Evolutionary conservation across 2,329 filamentous ascomycete genomes (phyloP).

Genomic region (Cyphellophora europaea): DNA sequence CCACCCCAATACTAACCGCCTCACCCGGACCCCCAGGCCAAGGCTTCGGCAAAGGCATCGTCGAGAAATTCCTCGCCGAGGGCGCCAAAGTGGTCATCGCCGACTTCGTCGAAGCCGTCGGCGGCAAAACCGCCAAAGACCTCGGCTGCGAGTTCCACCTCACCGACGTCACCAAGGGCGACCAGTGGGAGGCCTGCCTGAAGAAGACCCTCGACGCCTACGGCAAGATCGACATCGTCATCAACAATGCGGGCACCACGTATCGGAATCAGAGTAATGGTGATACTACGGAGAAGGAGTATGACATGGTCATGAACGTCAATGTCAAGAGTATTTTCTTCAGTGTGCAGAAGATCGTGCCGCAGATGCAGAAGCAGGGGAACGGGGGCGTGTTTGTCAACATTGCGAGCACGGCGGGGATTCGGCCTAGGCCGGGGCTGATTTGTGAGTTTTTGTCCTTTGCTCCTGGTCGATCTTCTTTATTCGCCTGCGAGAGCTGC

Average conservation of each 20-base stretch:
- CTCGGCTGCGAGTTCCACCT: neutral
- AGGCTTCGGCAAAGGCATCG: conserved; percentile 33
- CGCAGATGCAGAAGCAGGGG: conserved; percentile 28
- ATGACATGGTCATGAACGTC: conserved; percentile 34
- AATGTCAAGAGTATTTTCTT: conserved; percentile 35
- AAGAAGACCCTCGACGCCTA: conserved; percentile 13
- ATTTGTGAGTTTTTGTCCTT: too few species aligned
- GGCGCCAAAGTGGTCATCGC: conserved; percentile 32
- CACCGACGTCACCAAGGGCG: conserved; percentile 10
- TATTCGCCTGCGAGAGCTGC: too few species aligned
- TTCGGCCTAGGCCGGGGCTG: conserved; percentile 31
- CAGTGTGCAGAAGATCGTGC: conserved; percentile 26
- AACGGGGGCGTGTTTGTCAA: conserved; percentile 35
- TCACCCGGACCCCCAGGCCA: conserved; percentile 32
- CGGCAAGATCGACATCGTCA: conserved; percentile 16
- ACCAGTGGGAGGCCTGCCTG: conserved; percentile 17
- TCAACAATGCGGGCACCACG: conserved; percentile 18
- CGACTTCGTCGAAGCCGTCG: conserved; percentile 23
- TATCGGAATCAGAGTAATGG: conserved; percentile 26
- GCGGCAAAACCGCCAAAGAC: conserved; percentile 7
- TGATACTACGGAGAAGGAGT: conserved; percentile 31
- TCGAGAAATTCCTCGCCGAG: conserved; percentile 29
- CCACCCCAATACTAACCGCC: conserved; percentile 11
- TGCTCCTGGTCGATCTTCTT: too few species aligned
- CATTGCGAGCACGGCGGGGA: conserved; percentile 34